These are phyloP conservation scores for Alternaria brassicae DNA, from an alignment of 2,329 filamentous ascomycete genomes.

Conservation along the genomic window DNA sequence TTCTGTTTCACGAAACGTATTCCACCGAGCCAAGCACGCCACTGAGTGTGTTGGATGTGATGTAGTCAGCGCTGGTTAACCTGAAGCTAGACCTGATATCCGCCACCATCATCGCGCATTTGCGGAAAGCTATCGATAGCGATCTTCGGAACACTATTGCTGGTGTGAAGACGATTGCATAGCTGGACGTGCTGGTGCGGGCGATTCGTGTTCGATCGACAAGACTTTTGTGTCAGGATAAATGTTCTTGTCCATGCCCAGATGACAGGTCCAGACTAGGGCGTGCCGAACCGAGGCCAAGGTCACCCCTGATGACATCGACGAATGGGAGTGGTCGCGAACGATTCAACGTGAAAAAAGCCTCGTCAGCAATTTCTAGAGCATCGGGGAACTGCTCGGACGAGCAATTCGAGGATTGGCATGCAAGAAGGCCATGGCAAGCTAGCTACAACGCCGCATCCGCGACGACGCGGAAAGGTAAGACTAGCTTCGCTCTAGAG, in stretches of 20 bases:
- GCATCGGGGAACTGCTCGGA: slow-evolving; percentile 12
- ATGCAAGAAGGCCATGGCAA: slow-evolving; percentile 5
- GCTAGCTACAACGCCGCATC: neutral
- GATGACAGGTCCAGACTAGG: slow-evolving; percentile 25
- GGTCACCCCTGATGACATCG: slow-evolving; percentile 17
- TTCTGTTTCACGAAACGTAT: slow-evolving; percentile 38
- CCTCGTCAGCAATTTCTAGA: slow-evolving; percentile 25
- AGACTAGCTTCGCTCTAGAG: neutral
- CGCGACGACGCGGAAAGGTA: neutral
- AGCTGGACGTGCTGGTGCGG: slow-evolving; percentile 8
- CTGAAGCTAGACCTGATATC: neutral
- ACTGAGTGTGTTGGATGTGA: slow-evolving; percentile 4
- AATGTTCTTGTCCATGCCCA: slow-evolving; percentile 15
- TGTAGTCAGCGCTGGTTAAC: slow-evolving; percentile 10
- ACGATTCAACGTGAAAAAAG: slow-evolving; percentile 18
- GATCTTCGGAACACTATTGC: neutral
- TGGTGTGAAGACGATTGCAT: neutral
- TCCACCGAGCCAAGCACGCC: slow-evolving; percentile 24
- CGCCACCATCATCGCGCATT: neutral
- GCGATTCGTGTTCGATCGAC: slow-evolving; percentile 11
- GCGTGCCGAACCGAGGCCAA: slow-evolving; percentile 37
- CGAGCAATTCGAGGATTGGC: slow-evolving; percentile 10
- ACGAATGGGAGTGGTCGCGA: slow-evolving; percentile 21
- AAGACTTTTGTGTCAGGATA: slow-evolving; percentile 24
- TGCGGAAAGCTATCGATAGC: slow-evolving; percentile 9